These are phyloP conservation scores for Clarireedia monteithiana DNA, from an alignment of 2,329 filamentous ascomycete genomes.

Conservation along the genomic window DNA sequence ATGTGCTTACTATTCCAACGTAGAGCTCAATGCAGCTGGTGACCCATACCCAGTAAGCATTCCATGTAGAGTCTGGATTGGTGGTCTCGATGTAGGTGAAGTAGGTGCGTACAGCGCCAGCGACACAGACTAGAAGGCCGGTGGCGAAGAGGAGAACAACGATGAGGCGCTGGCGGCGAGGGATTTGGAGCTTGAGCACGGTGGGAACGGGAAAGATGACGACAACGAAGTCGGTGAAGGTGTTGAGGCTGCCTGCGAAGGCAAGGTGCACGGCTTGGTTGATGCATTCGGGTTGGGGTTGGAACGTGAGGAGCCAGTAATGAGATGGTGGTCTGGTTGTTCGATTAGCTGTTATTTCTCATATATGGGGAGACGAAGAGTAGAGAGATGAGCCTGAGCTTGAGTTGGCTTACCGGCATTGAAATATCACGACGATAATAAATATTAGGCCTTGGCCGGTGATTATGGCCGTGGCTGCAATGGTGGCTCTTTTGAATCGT, in stretches of 20 bases:
- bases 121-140: slow-evolving; percentile 37
- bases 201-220: slow-evolving; percentile 42
- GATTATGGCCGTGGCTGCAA: slow-evolving; percentile 28
- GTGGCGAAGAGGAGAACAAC: slow-evolving; percentile 41
- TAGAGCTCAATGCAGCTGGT: slow-evolving; percentile 33
- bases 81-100: slow-evolving; percentile 26
- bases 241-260: slow-evolving; percentile 48
- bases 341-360: background rate
- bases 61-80: slow-evolving; percentile 30
- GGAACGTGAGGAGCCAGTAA: slow-evolving; percentile 30
- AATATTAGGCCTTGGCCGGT: slow-evolving; percentile 27
- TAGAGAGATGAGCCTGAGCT: background rate
- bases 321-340: slow-evolving; percentile 30
- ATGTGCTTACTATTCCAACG: slow-evolving; percentile 33
- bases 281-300: slow-evolving; percentile 34
- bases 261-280: slow-evolving; percentile 42
- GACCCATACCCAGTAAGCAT: slow-evolving; percentile 29
- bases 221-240: slow-evolving; percentile 47
- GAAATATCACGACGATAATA: slow-evolving; percentile 31
- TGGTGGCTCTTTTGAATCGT: slow-evolving; percentile 23
- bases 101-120: slow-evolving; percentile 32
- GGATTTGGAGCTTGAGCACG: slow-evolving; percentile 37
- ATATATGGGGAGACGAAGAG: background rate
- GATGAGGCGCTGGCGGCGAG: slow-evolving; percentile 37
- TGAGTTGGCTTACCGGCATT: slow-evolving; percentile 31